Conservation (phyloP, 306 rosid genomes). For the Malus fusca region DNA sequence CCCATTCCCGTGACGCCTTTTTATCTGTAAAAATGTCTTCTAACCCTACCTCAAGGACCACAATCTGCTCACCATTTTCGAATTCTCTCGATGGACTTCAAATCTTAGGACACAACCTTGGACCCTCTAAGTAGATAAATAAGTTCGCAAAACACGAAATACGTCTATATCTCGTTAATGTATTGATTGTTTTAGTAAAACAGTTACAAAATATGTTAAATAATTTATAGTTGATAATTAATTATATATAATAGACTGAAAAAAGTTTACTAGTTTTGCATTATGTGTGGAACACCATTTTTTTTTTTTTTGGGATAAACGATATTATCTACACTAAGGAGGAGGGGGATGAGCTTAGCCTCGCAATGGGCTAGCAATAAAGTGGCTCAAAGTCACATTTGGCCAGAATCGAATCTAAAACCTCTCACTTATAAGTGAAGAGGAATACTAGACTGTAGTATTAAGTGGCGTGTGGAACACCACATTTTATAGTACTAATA, state of each 20-base stretch:
- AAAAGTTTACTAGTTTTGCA: neutral
- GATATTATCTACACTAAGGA: no score
- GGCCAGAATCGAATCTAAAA: no score
- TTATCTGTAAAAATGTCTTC: conserved; percentile 22
- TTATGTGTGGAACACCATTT: neutral
- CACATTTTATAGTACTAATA: neutral
- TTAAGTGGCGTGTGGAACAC: neutral
- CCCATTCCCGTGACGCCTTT: neutral
- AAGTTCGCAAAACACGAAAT: neutral
- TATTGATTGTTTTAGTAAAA: neutral
- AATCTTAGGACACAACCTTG: neutral
- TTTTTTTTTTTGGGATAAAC: no score
- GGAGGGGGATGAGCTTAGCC: no score
- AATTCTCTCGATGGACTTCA: neutral
- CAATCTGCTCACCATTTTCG: neutral
- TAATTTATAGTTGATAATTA: neutral
- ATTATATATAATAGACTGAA: neutral
- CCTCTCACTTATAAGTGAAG: no score
- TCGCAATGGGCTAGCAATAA: no score
- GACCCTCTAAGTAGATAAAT: neutral
- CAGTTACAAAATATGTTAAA: neutral
- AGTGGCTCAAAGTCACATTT: no score
- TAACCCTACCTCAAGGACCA: conserved; percentile 16
- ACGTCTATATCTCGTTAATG: neutral
- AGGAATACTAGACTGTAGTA: no score